Percentiles rank a stretch among this genome's conserved stretches.
Evolutionary conservation across 257 asterid genomes (phyloP).

Genomic region (Scutellaria galericulata): DNA sequence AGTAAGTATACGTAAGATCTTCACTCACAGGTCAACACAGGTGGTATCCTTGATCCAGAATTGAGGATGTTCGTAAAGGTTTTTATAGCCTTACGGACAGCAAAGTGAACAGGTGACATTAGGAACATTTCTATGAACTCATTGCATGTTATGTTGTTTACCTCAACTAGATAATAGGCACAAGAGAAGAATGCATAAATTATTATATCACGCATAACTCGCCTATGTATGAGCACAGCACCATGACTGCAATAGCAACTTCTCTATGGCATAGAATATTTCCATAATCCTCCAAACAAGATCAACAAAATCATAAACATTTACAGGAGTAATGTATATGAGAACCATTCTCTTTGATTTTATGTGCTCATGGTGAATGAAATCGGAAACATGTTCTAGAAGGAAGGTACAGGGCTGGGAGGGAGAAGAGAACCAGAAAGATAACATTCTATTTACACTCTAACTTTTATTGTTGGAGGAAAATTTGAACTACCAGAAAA

Average conservation of each 20-base stretch:
- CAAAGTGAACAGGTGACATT: background rate
- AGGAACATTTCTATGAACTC: background rate
- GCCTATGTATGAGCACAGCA: background rate
- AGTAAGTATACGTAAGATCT: background rate
- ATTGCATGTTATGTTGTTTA: background rate
- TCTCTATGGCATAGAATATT: background rate
- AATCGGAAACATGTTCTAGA: conserved; percentile 14
- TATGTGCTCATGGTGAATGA: background rate
- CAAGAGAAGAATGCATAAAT: background rate
- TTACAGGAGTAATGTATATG: background rate
- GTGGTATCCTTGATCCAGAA: background rate
- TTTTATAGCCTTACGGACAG: background rate
- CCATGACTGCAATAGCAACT: background rate
- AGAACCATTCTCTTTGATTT: background rate
- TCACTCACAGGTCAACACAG: background rate
- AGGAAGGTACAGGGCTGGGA: conserved; percentile 1
- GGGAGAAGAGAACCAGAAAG: background rate
- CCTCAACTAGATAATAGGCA: conserved; percentile 5
- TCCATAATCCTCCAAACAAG: background rate
- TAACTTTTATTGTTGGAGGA: background rate
- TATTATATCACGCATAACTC: background rate
- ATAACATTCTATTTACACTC: background rate
- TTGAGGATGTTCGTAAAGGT: background rate
- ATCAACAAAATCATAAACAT: background rate
- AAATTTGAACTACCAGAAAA: background rate